Evolutionary conservation across 1,139 yeast genomes (phyloP).

Genomic region (Taiozyma onychis): DNA sequence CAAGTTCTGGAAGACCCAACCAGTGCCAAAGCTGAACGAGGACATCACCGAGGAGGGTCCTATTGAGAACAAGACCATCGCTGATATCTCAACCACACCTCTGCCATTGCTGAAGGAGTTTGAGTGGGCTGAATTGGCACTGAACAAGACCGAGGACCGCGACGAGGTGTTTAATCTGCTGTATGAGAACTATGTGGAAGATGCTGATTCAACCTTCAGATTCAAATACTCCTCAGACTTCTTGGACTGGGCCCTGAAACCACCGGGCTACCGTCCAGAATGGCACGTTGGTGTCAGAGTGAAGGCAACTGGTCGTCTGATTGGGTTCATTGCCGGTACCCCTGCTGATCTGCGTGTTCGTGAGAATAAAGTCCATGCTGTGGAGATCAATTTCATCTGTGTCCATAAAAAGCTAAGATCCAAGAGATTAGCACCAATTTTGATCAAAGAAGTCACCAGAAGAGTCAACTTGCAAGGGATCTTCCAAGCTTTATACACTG

Average conservation of each 20-base stretch:
- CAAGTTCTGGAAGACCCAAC: slow-evolving; percentile 98
- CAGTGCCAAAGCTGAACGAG: slow-evolving; percentile 77
- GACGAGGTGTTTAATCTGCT: slow-evolving; percentile 73
- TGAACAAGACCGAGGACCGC: slow-evolving; percentile 51
- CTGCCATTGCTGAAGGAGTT: slow-evolving; percentile 69
- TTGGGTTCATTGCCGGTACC: slow-evolving; percentile 89
- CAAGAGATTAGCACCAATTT: slow-evolving; percentile 90
- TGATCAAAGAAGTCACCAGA: slow-evolving; percentile 91
- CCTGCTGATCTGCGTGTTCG: slow-evolving; percentile 71
- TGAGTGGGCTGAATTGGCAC: slow-evolving; percentile 83
- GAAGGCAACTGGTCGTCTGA: slow-evolving; percentile 64
- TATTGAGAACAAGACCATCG: slow-evolving; percentile 69
- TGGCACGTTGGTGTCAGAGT: slow-evolving; percentile 97
- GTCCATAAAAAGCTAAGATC: slow-evolving; percentile 90
- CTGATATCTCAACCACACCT: slow-evolving; percentile 66
- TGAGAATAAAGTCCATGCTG: slow-evolving; percentile 52
- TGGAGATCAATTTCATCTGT: slow-evolving; percentile 90
- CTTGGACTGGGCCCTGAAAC: slow-evolving; percentile 87
- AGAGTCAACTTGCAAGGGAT: slow-evolving; percentile 77
- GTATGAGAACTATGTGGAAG: slow-evolving; percentile 92
- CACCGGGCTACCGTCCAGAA: slow-evolving; percentile 87
- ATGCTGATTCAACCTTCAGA: slow-evolving; percentile 84
- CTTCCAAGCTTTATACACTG: slow-evolving; percentile 97
- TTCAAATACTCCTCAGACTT: slow-evolving; percentile 83
- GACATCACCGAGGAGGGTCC: slow-evolving; percentile 71